These are phyloP conservation scores for Closterium sp. DNA, from an alignment of 139 green algal species.

Conservation along the genomic window DNA sequence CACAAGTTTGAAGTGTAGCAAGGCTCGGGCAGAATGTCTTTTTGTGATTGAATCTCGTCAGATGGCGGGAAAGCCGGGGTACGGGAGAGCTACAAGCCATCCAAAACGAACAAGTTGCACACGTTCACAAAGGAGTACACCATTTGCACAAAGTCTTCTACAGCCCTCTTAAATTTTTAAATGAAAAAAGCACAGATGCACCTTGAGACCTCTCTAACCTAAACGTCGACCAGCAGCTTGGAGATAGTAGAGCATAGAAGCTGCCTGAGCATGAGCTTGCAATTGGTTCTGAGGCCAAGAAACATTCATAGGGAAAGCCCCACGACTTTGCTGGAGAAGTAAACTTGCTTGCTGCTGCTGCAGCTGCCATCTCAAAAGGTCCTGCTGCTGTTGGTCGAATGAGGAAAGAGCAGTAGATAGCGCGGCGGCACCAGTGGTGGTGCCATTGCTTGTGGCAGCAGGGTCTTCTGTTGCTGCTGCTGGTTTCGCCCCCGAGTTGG, in stretches of 20 bases:
- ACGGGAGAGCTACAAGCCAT: too few relatives aligned
- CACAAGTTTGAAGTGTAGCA: background rate
- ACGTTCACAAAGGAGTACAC: too few relatives aligned
- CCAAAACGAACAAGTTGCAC: too few relatives aligned
- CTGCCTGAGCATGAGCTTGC: background rate
- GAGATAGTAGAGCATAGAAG: background rate
- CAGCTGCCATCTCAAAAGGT: background rate
- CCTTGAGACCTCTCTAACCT: background rate
- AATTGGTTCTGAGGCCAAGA: background rate
- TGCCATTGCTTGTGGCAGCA: background rate
- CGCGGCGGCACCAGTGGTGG: background rate
- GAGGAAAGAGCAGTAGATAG: background rate
- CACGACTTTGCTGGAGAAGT: background rate
- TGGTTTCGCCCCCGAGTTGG: background rate
- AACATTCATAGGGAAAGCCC: background rate
- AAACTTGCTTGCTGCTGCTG: background rate
- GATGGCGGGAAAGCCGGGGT: background rate
- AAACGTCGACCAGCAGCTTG: background rate
- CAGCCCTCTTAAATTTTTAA: too few relatives aligned
- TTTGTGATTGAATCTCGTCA: background rate
- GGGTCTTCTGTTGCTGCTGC: background rate
- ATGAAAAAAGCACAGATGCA: too few relatives aligned
- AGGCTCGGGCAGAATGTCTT: background rate
- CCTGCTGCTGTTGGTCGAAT: background rate
- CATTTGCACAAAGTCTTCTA: too few relatives aligned